Evolutionary conservation across 1,284 basidiomycete genomes (phyloP).

Genomic region (Boletus semigastroideus): DNA sequence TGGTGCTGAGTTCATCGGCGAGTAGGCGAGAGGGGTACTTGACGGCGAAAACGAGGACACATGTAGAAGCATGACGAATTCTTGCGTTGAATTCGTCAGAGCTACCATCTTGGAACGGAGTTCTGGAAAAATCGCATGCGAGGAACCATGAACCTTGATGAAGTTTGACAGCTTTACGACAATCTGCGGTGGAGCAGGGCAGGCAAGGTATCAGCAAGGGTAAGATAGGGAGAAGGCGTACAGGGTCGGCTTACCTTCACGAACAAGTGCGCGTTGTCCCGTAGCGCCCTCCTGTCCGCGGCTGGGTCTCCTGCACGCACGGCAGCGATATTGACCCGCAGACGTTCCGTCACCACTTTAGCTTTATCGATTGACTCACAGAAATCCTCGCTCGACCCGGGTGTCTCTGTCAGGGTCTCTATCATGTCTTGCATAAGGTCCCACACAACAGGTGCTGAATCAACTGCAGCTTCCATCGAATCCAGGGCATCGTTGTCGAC

Average conservation of each 20-base stretch:
- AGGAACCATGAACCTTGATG: constrained; percentile 58
- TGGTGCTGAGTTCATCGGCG: constrained; percentile 46
- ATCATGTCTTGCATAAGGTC: constrained; percentile 64
- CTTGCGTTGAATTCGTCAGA: constrained; percentile 75
- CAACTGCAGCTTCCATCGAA: constrained; percentile 65
- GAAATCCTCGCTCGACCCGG: constrained; percentile 43
- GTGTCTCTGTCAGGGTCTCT: constrained; percentile 37
- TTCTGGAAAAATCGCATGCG: constrained; percentile 53
- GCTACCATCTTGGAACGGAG: constrained; percentile 67
- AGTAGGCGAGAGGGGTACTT: constrained; percentile 53
- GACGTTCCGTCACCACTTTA: constrained; percentile 52
- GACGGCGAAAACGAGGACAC: constrained; percentile 74
- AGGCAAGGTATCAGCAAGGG: constrained; percentile 2
- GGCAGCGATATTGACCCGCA: constrained; percentile 52
- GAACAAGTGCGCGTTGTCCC: constrained; percentile 71
- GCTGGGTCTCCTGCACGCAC: constrained; percentile 49
- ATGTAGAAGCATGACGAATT: constrained; percentile 74
- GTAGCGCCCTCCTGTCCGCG: constrained; percentile 55
- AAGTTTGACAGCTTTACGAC: constrained; percentile 68
- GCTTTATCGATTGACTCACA: constrained; percentile 54
- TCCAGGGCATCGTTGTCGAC: constrained; percentile 70
- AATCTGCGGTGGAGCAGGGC: constrained; percentile 40
- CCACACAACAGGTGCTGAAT: constrained; percentile 73
- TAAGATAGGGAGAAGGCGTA: background rate
- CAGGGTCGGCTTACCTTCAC: constrained; percentile 54